Evolutionary conservation across 176 grass and related monocot genomes (phyloP).

Genomic region (Luzula sylvatica): DNA sequence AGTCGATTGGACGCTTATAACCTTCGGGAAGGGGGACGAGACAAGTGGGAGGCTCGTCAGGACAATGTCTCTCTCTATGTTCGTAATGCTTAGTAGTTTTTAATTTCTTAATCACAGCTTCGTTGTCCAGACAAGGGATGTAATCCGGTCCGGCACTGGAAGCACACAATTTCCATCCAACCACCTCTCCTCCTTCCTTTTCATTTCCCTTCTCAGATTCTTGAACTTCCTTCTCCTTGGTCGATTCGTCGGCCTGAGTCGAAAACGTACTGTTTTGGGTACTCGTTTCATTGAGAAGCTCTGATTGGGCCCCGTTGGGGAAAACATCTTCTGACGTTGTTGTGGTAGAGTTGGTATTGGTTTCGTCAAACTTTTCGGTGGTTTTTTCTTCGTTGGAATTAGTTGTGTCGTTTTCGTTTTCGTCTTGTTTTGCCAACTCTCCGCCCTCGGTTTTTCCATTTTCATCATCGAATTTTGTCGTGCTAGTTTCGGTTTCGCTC

Average conservation of each 20-base stretch:
- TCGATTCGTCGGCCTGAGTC: conserved; percentile 72
- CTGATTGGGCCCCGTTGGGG: conserved; percentile 41
- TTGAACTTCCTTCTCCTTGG: conserved; percentile 49
- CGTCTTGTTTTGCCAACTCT: conserved; percentile 46
- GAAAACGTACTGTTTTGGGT: conserved; percentile 73
- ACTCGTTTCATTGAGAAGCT: conserved; percentile 55
- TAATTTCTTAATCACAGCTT: conserved; percentile 54
- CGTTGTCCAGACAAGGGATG: conserved; percentile 95
- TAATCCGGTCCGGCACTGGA: conserved; percentile 56
- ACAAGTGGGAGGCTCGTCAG: conserved; percentile 39
- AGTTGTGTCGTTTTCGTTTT: conserved; percentile 17
- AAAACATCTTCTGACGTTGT: neutral
- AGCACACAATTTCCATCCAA: conserved; percentile 68
- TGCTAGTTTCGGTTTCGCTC: conserved; percentile 35
- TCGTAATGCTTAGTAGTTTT: conserved; percentile 59
- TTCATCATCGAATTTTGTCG: conserved; percentile 54
- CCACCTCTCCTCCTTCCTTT: neutral
- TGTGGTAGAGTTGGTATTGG: conserved; percentile 12
- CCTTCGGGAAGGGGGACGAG: conserved; percentile 54
- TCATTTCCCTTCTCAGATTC: neutral
- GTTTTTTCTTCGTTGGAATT: conserved; percentile 28
- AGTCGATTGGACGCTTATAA: conserved; percentile 51
- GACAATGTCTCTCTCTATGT: conserved; percentile 93
- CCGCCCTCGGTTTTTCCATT: conserved; percentile 42
- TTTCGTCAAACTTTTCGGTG: conserved; percentile 2